A percentile compares a stretch with the other conserved stretches of the same genome.
Evolutionary conservation across 164 flowering plant genomes (phyloP).

Genomic region (Litsea cubeba): DNA sequence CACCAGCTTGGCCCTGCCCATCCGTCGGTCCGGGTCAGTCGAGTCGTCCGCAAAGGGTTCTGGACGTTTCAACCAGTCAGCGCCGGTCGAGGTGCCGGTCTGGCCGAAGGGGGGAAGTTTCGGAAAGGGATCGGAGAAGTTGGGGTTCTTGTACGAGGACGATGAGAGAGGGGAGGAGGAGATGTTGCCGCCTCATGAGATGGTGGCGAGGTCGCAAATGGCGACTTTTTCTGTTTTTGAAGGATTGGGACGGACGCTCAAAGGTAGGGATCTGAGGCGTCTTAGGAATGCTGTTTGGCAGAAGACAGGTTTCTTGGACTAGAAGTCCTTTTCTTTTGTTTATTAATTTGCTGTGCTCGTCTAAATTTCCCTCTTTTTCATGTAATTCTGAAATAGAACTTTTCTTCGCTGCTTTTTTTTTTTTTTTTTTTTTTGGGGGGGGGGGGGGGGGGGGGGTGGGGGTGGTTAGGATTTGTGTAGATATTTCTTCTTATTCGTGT

Average conservation of each 20-base stretch:
- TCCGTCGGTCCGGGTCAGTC: neutral
- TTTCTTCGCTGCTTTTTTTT: neutral
- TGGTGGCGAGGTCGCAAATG: slow-evolving; percentile 43
- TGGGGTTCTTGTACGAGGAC: slow-evolving; percentile 21
- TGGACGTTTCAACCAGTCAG: slow-evolving; percentile 27
- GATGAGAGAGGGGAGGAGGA: slow-evolving; percentile 21
- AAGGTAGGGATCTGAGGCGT: slow-evolving; percentile 51
- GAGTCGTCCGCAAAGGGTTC: neutral
- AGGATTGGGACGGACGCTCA: slow-evolving; percentile 63
- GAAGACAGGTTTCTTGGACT: slow-evolving; percentile 58
- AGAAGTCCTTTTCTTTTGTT: slow-evolving; percentile 2
- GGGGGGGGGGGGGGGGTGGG: too few relatives aligned
- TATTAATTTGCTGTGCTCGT: neutral
- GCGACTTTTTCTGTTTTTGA: slow-evolving; percentile 51
- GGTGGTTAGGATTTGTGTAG: neutral
- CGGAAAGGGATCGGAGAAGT: neutral
- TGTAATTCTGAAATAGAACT: too few relatives aligned
- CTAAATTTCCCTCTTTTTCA: too few relatives aligned
- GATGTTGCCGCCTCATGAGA: slow-evolving; percentile 60
- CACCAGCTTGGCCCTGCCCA: slow-evolving; percentile 23
- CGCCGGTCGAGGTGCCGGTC: slow-evolving; percentile 48
- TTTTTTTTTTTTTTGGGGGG: neutral
- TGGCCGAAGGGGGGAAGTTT: slow-evolving; percentile 26
- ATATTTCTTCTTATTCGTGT: neutral
- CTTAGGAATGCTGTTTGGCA: slow-evolving; percentile 49